Percentiles rank a stretch among this genome's conserved stretches.
phyloP scores from a whole-genome alignment of 257 asterid species.

The Pogostemon cablin region DNA sequence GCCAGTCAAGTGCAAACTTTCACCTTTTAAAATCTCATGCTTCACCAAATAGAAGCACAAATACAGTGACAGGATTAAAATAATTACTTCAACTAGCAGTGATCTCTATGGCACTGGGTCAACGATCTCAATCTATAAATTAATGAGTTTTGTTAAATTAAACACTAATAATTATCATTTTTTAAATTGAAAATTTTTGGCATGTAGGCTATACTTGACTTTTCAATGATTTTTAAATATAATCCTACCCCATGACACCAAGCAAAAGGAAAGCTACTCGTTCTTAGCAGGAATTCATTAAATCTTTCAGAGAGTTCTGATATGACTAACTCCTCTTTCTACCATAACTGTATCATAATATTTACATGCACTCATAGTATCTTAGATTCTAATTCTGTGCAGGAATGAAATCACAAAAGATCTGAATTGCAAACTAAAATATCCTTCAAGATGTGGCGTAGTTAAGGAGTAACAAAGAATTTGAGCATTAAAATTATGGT shows the following conservation, averaged over 20 bases:
- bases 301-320: neutral
- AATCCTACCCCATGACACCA: neutral
- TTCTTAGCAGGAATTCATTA: neutral
- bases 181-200: conserved; percentile 4
- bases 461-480: neutral
- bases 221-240: conserved; percentile 9
- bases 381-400: neutral
- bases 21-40: neutral
- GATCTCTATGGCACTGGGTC: neutral
- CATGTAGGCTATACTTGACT: neutral
- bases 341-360: neutral
- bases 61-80: neutral
- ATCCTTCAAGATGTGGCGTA: conserved; percentile 14
- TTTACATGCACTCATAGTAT: neutral
- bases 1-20: neutral
- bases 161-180: neutral
- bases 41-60: neutral
- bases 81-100: neutral
- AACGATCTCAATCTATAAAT: neutral
- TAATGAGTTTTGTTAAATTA: neutral
- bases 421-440: neutral
- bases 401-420: conserved; percentile 6
- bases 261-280: neutral
- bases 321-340: conserved; percentile 19
- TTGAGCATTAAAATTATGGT: conserved; percentile 12